Evolutionary conservation across 345 rosid species (phyloP), one percentile per base, ranked within the genome.

Genomic region (Eucalyptus fibrosa): DNA sequence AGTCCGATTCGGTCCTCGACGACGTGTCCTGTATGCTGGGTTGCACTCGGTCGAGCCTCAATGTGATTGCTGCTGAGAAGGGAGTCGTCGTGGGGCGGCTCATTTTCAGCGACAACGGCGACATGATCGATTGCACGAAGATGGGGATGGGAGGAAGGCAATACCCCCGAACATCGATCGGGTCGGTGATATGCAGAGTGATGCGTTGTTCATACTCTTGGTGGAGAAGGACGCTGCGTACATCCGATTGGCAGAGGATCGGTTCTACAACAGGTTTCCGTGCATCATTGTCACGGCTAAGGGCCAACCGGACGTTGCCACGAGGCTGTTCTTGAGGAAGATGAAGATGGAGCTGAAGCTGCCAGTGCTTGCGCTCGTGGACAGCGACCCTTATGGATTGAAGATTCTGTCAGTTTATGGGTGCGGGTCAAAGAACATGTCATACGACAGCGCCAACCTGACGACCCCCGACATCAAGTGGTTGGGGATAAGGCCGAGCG

Each of bases 71-170:
- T 4, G 88, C 99, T 2, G 98, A 98, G 95, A 98, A 98, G 90
- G 99, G 99, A 10, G 99, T 97, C 7, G 99, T 97, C 10, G 99
- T 97, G 18, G 99, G 99, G 53, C 94, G 99, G 86, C 93, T 98
- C 19, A 95, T 96, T 45, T 98, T 98, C 89, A 96, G 98, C n/a
- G 99, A 98, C 90, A 97, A 98, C 34, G 99, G 99, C 12, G 99
- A 98, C 81, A 95, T 98, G 98, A 98, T 98, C 82, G 99, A 98
- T 87, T 97, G 99, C 89, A 98, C 99, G 4, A 97, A 97, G 90
- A 97, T 97, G 99, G 98, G 99, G 19, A 97, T 98, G 96, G 99
- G 98, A n/a, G 99, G 99, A 98, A 98, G 92, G 99, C 99, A 3
- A 98, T 98, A 28, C 99, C 99, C 4, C 99, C 99, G 0, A 98